A percentile compares a stretch with the other conserved stretches of the same genome.
These are phyloP conservation scores for Coemansia sp. DNA, from an alignment of 192 early-diverging fungal genomes.

Conservation along the genomic window DNA sequence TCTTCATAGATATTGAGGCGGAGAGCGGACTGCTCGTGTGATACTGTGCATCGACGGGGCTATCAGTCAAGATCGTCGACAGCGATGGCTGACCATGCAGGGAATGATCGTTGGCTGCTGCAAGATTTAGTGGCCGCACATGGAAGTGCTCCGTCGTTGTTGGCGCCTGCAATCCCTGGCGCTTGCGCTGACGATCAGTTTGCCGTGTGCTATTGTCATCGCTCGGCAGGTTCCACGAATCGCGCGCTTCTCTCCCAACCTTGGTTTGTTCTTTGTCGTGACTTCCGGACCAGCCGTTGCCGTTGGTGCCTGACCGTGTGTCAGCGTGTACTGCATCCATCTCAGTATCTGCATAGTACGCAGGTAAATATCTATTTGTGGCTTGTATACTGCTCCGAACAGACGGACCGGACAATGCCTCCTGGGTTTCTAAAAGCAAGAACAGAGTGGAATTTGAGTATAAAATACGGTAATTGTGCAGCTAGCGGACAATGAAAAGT, in stretches of 20 bases:
- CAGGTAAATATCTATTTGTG: slow-evolving; percentile 15
- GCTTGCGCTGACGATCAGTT: slow-evolving; percentile 31
- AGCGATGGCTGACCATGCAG: neutral
- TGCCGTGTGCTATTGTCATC: slow-evolving; percentile 11
- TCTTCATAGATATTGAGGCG: slow-evolving; percentile 25
- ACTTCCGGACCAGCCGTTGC: neutral
- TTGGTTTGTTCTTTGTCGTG: neutral
- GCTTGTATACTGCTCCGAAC: slow-evolving; percentile 7
- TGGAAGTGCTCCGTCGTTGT: slow-evolving; percentile 33
- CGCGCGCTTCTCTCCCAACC: slow-evolving; percentile 9
- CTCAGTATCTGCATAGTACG: slow-evolving; percentile 44
- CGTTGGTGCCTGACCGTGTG: neutral
- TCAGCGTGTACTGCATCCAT: slow-evolving; percentile 27
- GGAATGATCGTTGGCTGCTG: neutral
- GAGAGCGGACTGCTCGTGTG: slow-evolving; percentile 23
- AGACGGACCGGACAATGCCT: slow-evolving; percentile 20
- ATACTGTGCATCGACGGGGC: slow-evolving; percentile 28
- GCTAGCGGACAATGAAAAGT: too few relatives aligned
- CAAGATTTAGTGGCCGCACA: slow-evolving; percentile 22
- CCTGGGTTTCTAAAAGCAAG: slow-evolving; percentile 14
- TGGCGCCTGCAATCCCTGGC: slow-evolving; percentile 29
- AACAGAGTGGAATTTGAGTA: neutral
- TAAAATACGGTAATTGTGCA: neutral
- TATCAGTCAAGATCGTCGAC: slow-evolving; percentile 15
- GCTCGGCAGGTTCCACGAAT: slow-evolving; percentile 39